Percentiles rank a stretch among this genome's conserved stretches.
These are phyloP conservation scores for Pseudopithomyces chartarum DNA, from an alignment of 2,329 filamentous ascomycete genomes.

Conservation along the genomic window DNA sequence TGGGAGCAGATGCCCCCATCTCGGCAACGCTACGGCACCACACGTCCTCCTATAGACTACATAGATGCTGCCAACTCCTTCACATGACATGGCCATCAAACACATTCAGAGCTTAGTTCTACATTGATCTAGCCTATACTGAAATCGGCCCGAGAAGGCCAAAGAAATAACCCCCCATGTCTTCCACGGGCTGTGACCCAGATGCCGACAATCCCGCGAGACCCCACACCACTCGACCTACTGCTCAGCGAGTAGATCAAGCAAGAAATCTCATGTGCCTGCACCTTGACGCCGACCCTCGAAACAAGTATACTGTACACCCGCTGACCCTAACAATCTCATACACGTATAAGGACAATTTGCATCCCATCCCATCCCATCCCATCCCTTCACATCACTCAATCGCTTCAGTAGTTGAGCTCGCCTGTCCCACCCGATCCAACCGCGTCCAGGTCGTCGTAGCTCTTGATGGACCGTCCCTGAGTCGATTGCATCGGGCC, in stretches of 20 bases:
- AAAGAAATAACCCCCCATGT: neutral
- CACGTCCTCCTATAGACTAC: neutral
- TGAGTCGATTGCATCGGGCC: conserved; percentile 91
- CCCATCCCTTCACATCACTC: conserved; percentile 1
- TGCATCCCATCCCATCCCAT: neutral
- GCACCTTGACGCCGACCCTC: neutral
- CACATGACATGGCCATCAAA: neutral
- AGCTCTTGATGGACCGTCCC: conserved; percentile 91
- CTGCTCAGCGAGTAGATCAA: neutral
- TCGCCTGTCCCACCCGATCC: conserved; percentile 70
- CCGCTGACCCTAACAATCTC: neutral
- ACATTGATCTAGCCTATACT: neutral
- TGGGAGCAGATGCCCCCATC: neutral
- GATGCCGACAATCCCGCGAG: neutral
- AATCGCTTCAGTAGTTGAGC: conserved; percentile 74
- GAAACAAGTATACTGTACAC: conserved; percentile 8
- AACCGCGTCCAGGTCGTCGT: conserved; percentile 92
- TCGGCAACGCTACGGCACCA: neutral
- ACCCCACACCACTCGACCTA: neutral
- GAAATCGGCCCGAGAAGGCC: neutral
- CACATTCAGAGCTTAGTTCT: neutral
- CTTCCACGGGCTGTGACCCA: neutral
- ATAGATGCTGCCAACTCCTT: neutral
- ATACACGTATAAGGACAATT: conserved; percentile 1
- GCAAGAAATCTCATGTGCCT: conserved; percentile 11